Conservation (phyloP, 805 yeast genomes). For the Metschnikowia continentalis region DNA sequence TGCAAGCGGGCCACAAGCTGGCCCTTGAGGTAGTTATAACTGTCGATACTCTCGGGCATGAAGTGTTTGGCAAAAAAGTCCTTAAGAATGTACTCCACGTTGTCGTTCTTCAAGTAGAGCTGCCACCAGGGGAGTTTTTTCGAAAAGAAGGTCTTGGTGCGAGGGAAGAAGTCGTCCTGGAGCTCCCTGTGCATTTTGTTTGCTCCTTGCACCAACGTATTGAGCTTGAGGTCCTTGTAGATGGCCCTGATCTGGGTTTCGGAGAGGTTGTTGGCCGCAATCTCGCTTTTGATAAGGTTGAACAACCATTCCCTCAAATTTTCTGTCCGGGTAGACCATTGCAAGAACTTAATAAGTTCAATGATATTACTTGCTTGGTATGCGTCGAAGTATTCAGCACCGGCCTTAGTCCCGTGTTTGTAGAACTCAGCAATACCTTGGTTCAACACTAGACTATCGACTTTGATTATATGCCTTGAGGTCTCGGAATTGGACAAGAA, state of each 20-base stretch:
- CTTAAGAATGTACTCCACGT: slow-evolving; percentile 40
- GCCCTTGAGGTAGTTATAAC: slow-evolving; percentile 36
- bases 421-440: slow-evolving; percentile 30
- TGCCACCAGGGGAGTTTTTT: slow-evolving; percentile 38
- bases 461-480: slow-evolving; percentile 28
- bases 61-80: slow-evolving; percentile 33
- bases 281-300: slow-evolving; percentile 12
- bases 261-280: slow-evolving; percentile 13
- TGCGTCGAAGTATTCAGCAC: slow-evolving; percentile 26
- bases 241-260: slow-evolving; percentile 15
- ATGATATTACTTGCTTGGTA: slow-evolving; percentile 33
- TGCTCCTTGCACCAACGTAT: slow-evolving; percentile 27
- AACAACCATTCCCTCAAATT: slow-evolving; percentile 22
- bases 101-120: slow-evolving; percentile 39
- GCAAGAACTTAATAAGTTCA: slow-evolving; percentile 29
- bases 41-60: slow-evolving; percentile 37
- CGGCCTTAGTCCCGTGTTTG: slow-evolving; percentile 29
- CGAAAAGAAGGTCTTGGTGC: slow-evolving; percentile 26
- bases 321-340: slow-evolving; percentile 25
- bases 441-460: slow-evolving; percentile 25
- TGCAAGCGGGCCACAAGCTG: slow-evolving; percentile 29
- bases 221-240: slow-evolving; percentile 20
- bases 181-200: slow-evolving; percentile 33
- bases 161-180: slow-evolving; percentile 32
- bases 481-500: slow-evolving; percentile 13